phyloP scores from a whole-genome alignment of 305 asterid species.

The Fraxinus baroniana region DNA sequence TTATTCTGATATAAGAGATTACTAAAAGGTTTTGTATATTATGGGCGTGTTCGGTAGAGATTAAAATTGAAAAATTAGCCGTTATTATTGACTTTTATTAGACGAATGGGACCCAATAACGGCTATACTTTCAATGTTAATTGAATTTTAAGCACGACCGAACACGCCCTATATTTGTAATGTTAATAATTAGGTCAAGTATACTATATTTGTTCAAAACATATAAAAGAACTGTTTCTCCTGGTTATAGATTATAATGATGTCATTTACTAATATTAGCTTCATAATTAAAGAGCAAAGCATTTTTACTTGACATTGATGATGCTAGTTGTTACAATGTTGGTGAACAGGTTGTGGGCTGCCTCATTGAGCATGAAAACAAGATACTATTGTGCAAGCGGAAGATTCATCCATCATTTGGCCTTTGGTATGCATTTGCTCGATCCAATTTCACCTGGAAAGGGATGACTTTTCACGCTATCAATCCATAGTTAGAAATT shows the following conservation, averaged over 20 bases:
- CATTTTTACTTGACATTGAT: not conserved
- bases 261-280: not conserved
- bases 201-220: not conserved
- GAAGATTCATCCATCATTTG: conserved; percentile 89
- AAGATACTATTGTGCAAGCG: conserved; percentile 83
- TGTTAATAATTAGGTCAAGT: not conserved
- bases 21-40: not conserved
- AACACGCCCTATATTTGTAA: no score
- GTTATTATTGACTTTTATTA: no score
- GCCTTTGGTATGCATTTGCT: conserved; percentile 75
- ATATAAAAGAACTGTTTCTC: not conserved
- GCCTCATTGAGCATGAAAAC: conserved; percentile 93
- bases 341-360: conserved; percentile 80
- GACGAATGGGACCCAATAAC: no score
- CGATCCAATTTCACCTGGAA: not conserved
- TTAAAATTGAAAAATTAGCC: no score
- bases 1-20: not conserved
- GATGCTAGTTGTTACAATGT: not conserved
- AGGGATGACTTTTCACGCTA: not conserved
- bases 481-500: not conserved
- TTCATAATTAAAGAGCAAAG: not conserved
- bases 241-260: not conserved
- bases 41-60: not conserved
- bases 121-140: no score
- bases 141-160: not conserved